A percentile compares a stretch with the other conserved stretches of the same genome.
Conservation (phyloP, 345 rosid species). For the Hibiscus mutabilis region DNA sequence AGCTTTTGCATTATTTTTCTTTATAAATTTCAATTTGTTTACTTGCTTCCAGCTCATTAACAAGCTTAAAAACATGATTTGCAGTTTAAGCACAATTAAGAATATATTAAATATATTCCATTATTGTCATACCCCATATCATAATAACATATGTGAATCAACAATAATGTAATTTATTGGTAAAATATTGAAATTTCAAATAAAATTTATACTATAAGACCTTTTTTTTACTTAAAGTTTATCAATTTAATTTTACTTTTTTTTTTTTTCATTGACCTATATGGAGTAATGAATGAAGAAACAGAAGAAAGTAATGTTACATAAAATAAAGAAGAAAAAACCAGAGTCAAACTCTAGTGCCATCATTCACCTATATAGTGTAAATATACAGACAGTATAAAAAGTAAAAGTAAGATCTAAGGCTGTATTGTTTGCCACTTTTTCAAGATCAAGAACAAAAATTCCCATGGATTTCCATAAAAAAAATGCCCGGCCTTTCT, state of each 20-base stretch:
- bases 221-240: too few relatives aligned
- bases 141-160: too few relatives aligned
- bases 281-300: background rate
- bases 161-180: too few relatives aligned
- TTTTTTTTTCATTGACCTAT: conserved; percentile 2
- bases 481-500: background rate
- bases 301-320: background rate
- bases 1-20: conserved; percentile 2
- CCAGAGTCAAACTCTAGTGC: background rate
- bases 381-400: background rate
- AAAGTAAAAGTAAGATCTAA: background rate
- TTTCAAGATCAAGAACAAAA: background rate
- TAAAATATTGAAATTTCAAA: too few relatives aligned
- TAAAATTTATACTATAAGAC: too few relatives aligned
- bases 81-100: too few relatives aligned
- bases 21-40: background rate
- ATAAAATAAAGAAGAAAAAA: background rate
- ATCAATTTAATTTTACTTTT: too few relatives aligned
- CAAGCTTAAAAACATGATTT: background rate
- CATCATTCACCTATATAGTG: background rate
- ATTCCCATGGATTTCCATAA: background rate
- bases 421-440: background rate
- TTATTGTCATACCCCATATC: too few relatives aligned
- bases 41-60: conserved; percentile 17
- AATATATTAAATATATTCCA: too few relatives aligned